phyloP scores from a whole-genome alignment of 1,284 basidiomycete genomes.

The Tylopilus orsonianus region DNA sequence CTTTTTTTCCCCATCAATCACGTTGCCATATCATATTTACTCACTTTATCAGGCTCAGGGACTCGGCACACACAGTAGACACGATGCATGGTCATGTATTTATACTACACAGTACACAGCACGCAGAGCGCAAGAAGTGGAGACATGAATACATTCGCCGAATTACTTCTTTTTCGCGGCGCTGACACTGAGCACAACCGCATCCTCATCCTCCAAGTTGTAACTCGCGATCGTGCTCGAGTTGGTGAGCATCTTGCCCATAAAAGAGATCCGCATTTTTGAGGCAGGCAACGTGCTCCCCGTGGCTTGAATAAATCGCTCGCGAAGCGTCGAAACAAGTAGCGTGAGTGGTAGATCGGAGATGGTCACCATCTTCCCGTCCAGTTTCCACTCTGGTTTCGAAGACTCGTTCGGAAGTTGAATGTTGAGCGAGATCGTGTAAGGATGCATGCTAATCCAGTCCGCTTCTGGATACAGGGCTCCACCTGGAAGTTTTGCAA shows the following conservation, averaged over 20 bases:
- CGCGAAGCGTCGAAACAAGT: conserved; percentile 83
- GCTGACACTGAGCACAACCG: conserved; percentile 71
- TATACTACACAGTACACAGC: conserved; percentile 10
- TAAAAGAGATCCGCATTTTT: conserved; percentile 74
- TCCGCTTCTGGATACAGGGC: conserved; percentile 80
- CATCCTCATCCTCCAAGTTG: conserved; percentile 88
- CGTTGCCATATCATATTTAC: conserved; percentile 20
- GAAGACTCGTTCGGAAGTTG: conserved; percentile 79
- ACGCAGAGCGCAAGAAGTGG: neutral
- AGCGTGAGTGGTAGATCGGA: conserved; percentile 80
- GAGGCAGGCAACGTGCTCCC: conserved; percentile 77
- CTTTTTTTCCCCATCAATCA: conserved; percentile 17
- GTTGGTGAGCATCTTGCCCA: conserved; percentile 85
- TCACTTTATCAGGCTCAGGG: conserved; percentile 17
- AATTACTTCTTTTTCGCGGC: conserved; percentile 72
- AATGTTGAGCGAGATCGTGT: conserved; percentile 80
- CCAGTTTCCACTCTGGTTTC: conserved; percentile 89
- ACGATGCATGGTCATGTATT: conserved; percentile 18
- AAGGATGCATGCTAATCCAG: conserved; percentile 87
- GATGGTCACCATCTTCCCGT: conserved; percentile 75
- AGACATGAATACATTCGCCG: conserved; percentile 4
- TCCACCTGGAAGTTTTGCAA: conserved; percentile 79
- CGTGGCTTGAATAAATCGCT: conserved; percentile 77
- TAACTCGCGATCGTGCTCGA: conserved; percentile 78
- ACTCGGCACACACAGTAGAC: conserved; percentile 8